Evolutionary conservation across 2,329 filamentous ascomycete genomes (phyloP).

Genomic region (Pseudogymnoascus sp.): DNA sequence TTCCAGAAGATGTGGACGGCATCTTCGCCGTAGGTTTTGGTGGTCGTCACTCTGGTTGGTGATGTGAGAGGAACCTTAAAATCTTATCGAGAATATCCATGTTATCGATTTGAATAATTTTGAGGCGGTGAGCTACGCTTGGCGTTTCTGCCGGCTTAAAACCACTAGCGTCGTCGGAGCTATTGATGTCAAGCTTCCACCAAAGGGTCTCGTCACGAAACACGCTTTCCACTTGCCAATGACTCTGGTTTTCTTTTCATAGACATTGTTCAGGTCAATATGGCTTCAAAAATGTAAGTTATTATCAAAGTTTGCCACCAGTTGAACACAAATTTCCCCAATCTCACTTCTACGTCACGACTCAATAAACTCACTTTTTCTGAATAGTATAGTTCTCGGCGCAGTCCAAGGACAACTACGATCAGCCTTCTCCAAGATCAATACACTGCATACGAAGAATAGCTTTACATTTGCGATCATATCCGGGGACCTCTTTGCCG

Average conservation of each 20-base stretch:
- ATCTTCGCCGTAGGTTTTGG: constrained; percentile 36
- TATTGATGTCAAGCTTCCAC: background rate
- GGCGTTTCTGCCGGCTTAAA: constrained; percentile 6
- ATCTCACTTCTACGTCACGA: constrained; percentile 19
- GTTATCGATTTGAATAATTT: constrained; percentile 7
- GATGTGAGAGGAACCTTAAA: constrained; percentile 5
- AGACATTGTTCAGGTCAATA: constrained; percentile 21
- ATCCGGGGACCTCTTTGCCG: constrained; percentile 72
- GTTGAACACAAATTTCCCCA: background rate
- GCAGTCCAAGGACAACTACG: constrained; percentile 72
- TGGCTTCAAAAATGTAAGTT: constrained; percentile 51
- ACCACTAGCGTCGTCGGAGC: background rate
- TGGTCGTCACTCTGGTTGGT: constrained; percentile 7
- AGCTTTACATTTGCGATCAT: constrained; percentile 79
- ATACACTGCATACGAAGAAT: constrained; percentile 76
- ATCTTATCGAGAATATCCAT: constrained; percentile 9
- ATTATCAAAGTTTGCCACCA: background rate
- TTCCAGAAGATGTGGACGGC: constrained; percentile 55
- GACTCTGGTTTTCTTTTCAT: background rate
- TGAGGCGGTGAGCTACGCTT: constrained; percentile 1
- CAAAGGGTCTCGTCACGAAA: background rate
- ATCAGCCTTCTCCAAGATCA: constrained; percentile 70
- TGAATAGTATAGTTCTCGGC: constrained; percentile 55
- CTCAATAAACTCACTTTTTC: constrained; percentile 5
- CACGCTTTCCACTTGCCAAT: background rate